Percentiles rank a stretch among this genome's conserved stretches.
These are phyloP conservation scores for Bremia lactucae DNA, from an alignment of 352 stramenopile species.

Conservation along the genomic window DNA sequence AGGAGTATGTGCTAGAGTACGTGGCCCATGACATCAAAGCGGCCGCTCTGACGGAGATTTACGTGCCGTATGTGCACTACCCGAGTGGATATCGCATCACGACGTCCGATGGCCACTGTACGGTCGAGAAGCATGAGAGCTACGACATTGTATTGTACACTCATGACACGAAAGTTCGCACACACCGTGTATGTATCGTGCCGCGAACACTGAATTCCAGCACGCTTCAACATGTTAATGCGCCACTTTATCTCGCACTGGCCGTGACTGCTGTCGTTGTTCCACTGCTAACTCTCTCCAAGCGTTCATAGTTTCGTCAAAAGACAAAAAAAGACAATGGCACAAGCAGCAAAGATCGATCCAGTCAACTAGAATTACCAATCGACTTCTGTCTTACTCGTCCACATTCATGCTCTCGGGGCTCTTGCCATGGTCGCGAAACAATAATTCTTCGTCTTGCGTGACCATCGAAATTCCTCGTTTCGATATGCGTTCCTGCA, in stretches of 20 bases:
- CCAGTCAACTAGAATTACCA: neutral
- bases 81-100: constrained; percentile 20
- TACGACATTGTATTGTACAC: constrained; percentile 33
- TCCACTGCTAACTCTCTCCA: constrained; percentile 14
- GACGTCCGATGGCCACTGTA: constrained; percentile 18
- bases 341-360: neutral
- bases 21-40: constrained; percentile 8
- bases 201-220: constrained; percentile 3
- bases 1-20: constrained; percentile 46
- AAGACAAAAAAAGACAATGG: neutral
- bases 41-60: constrained; percentile 17
- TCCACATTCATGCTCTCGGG: neutral
- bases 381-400: neutral
- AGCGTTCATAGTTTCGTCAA: constrained; percentile 11
- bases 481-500: constrained; percentile 15
- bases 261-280: constrained; percentile 14
- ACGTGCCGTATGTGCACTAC: constrained; percentile 24
- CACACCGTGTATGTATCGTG: constrained; percentile 23
- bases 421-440: neutral
- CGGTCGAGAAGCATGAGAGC: constrained; percentile 23
- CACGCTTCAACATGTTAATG: constrained; percentile 8
- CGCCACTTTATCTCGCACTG: constrained; percentile 14
- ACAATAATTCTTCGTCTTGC: neutral
- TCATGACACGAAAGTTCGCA: constrained; percentile 17
- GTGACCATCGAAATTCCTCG: too few relatives aligned